Base-by-base conservation (phyloP, 495 filamentous ascomycete species). In the Filosporella fistucella region DNA sequence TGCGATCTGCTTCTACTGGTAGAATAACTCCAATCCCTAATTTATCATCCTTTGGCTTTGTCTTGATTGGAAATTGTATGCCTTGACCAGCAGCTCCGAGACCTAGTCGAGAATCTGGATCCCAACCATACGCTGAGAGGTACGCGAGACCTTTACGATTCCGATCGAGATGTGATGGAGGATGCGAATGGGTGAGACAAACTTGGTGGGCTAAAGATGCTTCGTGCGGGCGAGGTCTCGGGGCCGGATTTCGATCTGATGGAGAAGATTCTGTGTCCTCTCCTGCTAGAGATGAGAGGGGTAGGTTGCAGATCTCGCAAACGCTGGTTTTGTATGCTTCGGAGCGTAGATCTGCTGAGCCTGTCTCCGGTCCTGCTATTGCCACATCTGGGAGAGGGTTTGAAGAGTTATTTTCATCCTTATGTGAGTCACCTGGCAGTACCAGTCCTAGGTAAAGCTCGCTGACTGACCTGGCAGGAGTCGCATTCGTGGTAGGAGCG, bases 111-210 rank as follows among this genome's bases (percentile, higher is more conserved):
- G 78, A 74, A 65, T 97, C 90, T 0, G 87, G 89, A 61, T 96
- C 87, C 86, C 88, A 97, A 29, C 91, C 91, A 52, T 89, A 82
- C 1, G 80, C 72, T 24, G 82, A 74, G 2, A 97, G 78, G 40
- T 87, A 82, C 45, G 76, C 73, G 7, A 97, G 71, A 0, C 91
- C 91, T 63, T 80, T 79, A 28, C 86, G 76, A 2, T 72, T 74
- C n/a, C 91, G 83, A 62, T 95, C 85, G 1, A 95, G 66, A 45
- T 85, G 76, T 0, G 89, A 95, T 1, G 91, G 91, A 0, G 90
- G 88, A 55, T 90, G 80, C 0, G 88, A 90, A 58, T 95, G 88
- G 13, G 74, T 57, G 1, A 95, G 74, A 54, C 81, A 87, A 34
- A 88, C 69, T 70, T 95, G 90, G 56, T 96, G 90, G 0, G 85